Percentiles rank a stretch among this genome's conserved stretches.
Conservation (phyloP, 352 stramenopile species). For the Phytophthora pini region DNA sequence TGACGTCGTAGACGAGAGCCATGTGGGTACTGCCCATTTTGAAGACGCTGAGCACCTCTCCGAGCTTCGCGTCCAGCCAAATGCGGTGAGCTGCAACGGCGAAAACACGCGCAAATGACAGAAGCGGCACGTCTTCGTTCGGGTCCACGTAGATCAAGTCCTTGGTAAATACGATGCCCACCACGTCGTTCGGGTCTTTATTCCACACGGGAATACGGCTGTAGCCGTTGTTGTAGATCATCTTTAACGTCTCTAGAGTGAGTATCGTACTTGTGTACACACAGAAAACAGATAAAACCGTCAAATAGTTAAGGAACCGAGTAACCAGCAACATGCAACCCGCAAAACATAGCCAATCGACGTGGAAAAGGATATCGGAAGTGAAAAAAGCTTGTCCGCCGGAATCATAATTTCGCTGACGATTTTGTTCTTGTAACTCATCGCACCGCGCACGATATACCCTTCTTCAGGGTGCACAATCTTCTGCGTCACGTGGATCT, state of each 20-base stretch:
- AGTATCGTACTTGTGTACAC: slow-evolving; percentile 55
- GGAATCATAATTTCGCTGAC: slow-evolving; percentile 94
- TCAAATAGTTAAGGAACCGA: slow-evolving; percentile 41
- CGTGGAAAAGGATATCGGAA: slow-evolving; percentile 66
- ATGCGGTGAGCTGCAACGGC: slow-evolving; percentile 73
- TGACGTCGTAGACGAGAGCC: slow-evolving; percentile 79
- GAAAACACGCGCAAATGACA: slow-evolving; percentile 94
- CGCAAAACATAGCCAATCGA: slow-evolving; percentile 1
- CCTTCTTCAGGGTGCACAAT: slow-evolving; percentile 94
- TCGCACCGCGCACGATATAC: slow-evolving; percentile 94
- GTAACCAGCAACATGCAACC: slow-evolving; percentile 7
- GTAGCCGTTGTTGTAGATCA: slow-evolving; percentile 92
- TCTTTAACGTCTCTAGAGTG: slow-evolving; percentile 65
- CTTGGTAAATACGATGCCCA: slow-evolving; percentile 96
- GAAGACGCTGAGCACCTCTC: slow-evolving; percentile 79
- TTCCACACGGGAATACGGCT: slow-evolving; percentile 96
- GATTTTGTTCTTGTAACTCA: slow-evolving; percentile 78
- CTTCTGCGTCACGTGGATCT: slow-evolving; percentile 95
- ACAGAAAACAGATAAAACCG: slow-evolving; percentile 15
- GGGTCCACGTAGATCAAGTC: slow-evolving; percentile 89
- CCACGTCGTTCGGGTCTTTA: slow-evolving; percentile 96
- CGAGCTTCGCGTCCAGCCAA: slow-evolving; percentile 70
- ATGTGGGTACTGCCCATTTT: slow-evolving; percentile 77
- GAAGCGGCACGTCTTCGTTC: slow-evolving; percentile 63
- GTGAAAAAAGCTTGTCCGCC: slow-evolving; percentile 76